Evolutionary conservation across 2,329 filamentous ascomycete genomes (phyloP).

Genomic region (Didymella pinodella): DNA sequence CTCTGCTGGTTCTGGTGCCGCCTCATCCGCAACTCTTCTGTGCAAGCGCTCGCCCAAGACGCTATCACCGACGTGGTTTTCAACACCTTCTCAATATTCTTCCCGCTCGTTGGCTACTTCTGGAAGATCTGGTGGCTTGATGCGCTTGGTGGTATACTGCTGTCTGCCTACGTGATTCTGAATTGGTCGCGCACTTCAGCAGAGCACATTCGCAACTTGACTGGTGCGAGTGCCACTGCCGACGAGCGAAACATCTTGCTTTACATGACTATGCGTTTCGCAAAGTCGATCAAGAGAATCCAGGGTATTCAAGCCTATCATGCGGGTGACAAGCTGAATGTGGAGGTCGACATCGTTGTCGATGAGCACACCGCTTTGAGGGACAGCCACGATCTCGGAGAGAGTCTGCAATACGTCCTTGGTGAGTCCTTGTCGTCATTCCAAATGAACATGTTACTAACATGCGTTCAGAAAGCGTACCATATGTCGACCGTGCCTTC

Average conservation of each 20-base stretch:
- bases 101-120: slow-evolving; percentile 82
- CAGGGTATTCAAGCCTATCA: slow-evolving; percentile 87
- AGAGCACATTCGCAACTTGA: slow-evolving; percentile 81
- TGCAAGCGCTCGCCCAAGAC: slow-evolving; percentile 78
- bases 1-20: slow-evolving; percentile 88
- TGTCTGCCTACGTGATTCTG: slow-evolving; percentile 80
- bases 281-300: slow-evolving; percentile 84
- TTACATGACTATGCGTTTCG: slow-evolving; percentile 93
- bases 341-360: slow-evolving; percentile 83
- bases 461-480: slow-evolving; percentile 67
- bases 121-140: slow-evolving; percentile 85
- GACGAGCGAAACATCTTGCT: slow-evolving; percentile 85
- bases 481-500: slow-evolving; percentile 70
- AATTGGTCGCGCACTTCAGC: slow-evolving; percentile 79
- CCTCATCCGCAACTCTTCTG: slow-evolving; percentile 82
- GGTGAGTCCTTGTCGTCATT: slow-evolving; percentile 50
- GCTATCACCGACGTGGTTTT: slow-evolving; percentile 82
- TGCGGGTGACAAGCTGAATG: slow-evolving; percentile 83
- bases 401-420: slow-evolving; percentile 82
- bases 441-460: slow-evolving; percentile 19
- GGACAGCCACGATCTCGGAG: slow-evolving; percentile 81
- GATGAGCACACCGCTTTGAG: slow-evolving; percentile 77
- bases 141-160: slow-evolving; percentile 76
- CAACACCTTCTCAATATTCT: slow-evolving; percentile 88
- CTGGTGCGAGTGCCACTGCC: slow-evolving; percentile 78